Percentiles rank a stretch among this genome's conserved stretches.
These are phyloP conservation scores for Arthrobotrys sphaeroides DNA, from an alignment of 2,329 filamentous ascomycete species.

Conservation along the genomic window DNA sequence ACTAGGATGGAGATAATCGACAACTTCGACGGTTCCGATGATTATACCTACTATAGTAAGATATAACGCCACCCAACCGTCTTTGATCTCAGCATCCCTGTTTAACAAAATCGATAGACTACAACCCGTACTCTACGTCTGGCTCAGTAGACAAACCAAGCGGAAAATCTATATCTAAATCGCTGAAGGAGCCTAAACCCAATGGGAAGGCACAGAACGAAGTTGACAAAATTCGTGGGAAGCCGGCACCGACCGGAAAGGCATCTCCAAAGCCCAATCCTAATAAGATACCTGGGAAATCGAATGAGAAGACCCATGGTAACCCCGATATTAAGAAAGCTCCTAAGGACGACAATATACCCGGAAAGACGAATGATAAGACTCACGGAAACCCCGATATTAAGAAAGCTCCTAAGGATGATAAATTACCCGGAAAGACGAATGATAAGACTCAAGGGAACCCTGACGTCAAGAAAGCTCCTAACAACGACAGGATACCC, in stretches of 20 bases:
- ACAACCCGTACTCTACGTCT: slow-evolving; percentile 6
- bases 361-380: no score
- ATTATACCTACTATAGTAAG: slow-evolving; percentile 5
- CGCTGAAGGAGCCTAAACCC: no score
- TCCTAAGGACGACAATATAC: no score
- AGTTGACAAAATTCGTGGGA: background rate
- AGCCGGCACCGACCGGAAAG: no score
- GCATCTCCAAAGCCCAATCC: background rate
- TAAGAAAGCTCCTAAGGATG: no score
- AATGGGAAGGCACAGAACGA: no score
- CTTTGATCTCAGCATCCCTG: background rate
- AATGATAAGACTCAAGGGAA: background rate
- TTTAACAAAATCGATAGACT: slow-evolving; percentile 1
- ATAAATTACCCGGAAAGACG: no score
- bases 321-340: no score
- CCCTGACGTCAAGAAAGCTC: background rate
- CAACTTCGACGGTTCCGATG: slow-evolving; percentile 20
- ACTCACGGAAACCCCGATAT: no score
- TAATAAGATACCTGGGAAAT: background rate
- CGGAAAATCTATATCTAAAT: no score
- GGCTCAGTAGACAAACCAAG: no score
- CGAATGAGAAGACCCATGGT: no score
- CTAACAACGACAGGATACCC: background rate
- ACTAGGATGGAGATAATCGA: slow-evolving; percentile 19
- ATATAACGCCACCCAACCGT: background rate